A percentile compares a stretch with the other conserved stretches of the same genome.
Conservation (phyloP, 2,329 filamentous ascomycete species). For the Penicillium sclerotiorum region DNA sequence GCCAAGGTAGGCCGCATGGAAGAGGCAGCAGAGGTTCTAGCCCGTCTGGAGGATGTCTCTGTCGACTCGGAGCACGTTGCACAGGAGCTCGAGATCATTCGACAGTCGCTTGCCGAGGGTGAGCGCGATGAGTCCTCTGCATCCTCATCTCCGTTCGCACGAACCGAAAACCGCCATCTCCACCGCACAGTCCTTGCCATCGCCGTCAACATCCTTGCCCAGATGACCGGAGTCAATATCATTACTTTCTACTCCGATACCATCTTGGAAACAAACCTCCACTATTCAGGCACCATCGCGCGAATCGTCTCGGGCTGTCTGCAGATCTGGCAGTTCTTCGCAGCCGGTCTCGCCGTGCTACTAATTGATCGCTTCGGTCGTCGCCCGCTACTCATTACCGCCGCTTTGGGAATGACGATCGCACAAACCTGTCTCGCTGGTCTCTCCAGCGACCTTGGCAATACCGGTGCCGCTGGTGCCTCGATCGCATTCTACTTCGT, state of each 20-base stretch:
- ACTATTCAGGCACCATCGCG: slow-evolving; percentile 22
- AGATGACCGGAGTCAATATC: slow-evolving; percentile 35
- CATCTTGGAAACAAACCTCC: slow-evolving; percentile 30
- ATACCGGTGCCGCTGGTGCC: slow-evolving; percentile 52
- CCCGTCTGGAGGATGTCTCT: slow-evolving; percentile 46
- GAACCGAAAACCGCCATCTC: slow-evolving; percentile 27
- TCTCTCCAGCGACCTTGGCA: slow-evolving; percentile 29
- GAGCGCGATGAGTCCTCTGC: slow-evolving; percentile 2
- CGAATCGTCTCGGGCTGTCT: slow-evolving; percentile 30
- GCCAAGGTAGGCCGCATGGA: slow-evolving; percentile 53
- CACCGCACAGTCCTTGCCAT: slow-evolving; percentile 29
- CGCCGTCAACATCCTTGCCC: slow-evolving; percentile 30
- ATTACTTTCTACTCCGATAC: slow-evolving; percentile 35
- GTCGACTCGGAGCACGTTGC: slow-evolving; percentile 53
- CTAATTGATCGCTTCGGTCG: slow-evolving; percentile 43
- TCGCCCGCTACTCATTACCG: slow-evolving; percentile 34
- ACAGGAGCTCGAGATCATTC: slow-evolving; percentile 32
- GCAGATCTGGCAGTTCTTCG: slow-evolving; percentile 28
- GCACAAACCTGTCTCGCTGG: slow-evolving; percentile 19
- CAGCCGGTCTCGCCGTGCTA: slow-evolving; percentile 22
- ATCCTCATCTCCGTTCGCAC: slow-evolving; percentile 22
- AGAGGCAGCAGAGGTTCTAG: slow-evolving; percentile 50
- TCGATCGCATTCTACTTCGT: slow-evolving; percentile 61
- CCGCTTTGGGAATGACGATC: slow-evolving; percentile 23
- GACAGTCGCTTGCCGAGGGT: slow-evolving; percentile 49